Conservation (phyloP, 805 yeast species). For the Candida caryicola region DNA sequence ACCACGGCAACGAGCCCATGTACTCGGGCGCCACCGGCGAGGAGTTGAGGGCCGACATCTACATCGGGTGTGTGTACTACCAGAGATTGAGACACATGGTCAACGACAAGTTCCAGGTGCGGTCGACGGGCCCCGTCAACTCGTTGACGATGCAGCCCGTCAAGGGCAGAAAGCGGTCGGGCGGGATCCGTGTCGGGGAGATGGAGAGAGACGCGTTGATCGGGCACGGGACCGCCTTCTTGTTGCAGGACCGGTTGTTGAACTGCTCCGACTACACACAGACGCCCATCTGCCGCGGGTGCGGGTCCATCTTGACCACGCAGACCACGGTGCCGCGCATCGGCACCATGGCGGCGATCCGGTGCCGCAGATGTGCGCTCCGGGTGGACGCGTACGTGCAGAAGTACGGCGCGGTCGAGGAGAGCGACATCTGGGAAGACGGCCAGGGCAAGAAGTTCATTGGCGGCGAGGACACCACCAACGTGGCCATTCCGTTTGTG, state of each 20-base stretch:
- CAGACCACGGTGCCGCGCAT: conserved; percentile 89
- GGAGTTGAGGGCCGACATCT: conserved; percentile 92
- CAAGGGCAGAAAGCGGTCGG: conserved; percentile 96
- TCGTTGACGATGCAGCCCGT: conserved; percentile 98
- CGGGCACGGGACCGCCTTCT: conserved; percentile 96
- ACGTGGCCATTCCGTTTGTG: conserved; percentile 95
- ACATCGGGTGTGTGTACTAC: conserved; percentile 94
- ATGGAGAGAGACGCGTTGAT: conserved; percentile 99
- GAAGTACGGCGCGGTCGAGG: conserved; percentile 52
- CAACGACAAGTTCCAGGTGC: conserved; percentile 98
- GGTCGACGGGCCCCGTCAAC: conserved; percentile 98
- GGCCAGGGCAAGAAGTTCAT: conserved; percentile 88
- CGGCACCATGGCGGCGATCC: conserved; percentile 71
- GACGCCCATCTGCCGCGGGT: conserved; percentile 81
- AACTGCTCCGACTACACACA: conserved; percentile 96
- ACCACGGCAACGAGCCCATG: conserved; percentile 98
- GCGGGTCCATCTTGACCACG: conserved; percentile 90
- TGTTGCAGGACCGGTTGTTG: conserved; percentile 89
- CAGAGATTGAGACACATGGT: conserved; percentile 99
- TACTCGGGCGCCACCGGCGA: conserved; percentile 98
- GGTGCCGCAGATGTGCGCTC: conserved; percentile 90
- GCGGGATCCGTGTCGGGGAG: conserved; percentile 99
- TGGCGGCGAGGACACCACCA: conserved; percentile 92
- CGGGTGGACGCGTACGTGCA: conserved; percentile 57
- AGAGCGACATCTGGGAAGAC: conserved; percentile 90